Percentiles rank a stretch among this genome's conserved stretches.
Conservation (phyloP, 2,329 filamentous ascomycete genomes). For the Chaetomium sp. region DNA sequence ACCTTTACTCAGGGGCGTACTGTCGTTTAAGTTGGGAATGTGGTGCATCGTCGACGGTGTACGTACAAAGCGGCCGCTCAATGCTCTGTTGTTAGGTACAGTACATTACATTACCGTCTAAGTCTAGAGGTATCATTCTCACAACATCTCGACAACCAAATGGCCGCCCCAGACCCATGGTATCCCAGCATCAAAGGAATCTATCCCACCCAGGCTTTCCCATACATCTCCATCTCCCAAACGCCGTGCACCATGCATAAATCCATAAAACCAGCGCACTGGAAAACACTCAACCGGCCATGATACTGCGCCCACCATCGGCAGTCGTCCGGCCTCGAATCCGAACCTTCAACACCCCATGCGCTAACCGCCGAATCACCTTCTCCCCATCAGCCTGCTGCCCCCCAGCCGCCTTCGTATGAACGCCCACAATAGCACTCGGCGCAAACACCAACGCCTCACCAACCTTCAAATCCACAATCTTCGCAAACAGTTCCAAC, state of each 20-base stretch:
- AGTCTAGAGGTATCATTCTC: not conserved
- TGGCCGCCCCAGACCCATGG: not conserved
- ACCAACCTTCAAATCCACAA: slow-evolving; percentile 38
- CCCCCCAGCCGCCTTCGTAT: slow-evolving; percentile 9
- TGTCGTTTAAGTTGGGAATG: too few relatives aligned
- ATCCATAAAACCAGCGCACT: not conserved
- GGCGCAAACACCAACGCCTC: slow-evolving; percentile 44
- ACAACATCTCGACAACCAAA: not conserved
- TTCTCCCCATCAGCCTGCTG: not conserved
- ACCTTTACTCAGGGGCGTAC: too few relatives aligned
- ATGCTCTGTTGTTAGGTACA: too few relatives aligned
- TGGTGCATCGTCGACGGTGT: too few relatives aligned
- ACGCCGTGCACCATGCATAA: not conserved
- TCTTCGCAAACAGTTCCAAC: slow-evolving; percentile 35
- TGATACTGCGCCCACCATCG: slow-evolving; percentile 41
- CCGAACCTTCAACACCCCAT: slow-evolving; percentile 35
- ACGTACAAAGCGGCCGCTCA: too few relatives aligned
- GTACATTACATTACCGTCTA: too few relatives aligned
- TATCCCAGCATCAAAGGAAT: not conserved
- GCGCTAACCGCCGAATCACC: slow-evolving; percentile 28
- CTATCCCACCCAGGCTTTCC: not conserved
- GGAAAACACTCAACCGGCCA: slow-evolving; percentile 29
- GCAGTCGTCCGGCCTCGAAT: slow-evolving; percentile 37
- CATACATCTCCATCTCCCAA: not conserved
- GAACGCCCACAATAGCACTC: slow-evolving; percentile 34